phyloP scores from a whole-genome alignment of 768 basidiomycete genomes.

The Auricularia sp. region DNA sequence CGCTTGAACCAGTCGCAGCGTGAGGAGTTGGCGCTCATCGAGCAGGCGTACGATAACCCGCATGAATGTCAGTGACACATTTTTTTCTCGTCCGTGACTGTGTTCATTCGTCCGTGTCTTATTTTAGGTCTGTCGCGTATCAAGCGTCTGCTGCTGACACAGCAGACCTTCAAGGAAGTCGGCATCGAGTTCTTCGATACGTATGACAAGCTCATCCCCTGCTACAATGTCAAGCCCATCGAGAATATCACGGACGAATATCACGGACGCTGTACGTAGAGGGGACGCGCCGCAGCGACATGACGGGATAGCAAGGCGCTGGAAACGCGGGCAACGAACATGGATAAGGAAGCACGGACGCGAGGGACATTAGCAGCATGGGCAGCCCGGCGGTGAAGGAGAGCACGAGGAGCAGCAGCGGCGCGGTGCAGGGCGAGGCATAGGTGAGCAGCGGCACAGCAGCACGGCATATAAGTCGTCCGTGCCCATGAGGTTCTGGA shows the following conservation, averaged over 20 bases:
- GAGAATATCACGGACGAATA: slow-evolving; percentile 99
- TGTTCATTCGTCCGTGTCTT: not conserved
- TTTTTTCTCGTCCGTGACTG: slow-evolving; percentile 2
- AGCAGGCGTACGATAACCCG: slow-evolving; percentile 98
- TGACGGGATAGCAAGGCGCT: too few relatives aligned
- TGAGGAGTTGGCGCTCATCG: slow-evolving; percentile 94
- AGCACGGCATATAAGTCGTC: too few relatives aligned
- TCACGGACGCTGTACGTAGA: too few relatives aligned
- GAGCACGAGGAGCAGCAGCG: too few relatives aligned
- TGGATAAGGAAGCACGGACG: too few relatives aligned
- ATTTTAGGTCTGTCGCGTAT: slow-evolving; percentile 76
- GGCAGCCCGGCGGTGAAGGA: too few relatives aligned
- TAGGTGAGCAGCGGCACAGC: too few relatives aligned
- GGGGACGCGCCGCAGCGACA: too few relatives aligned
- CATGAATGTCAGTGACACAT: slow-evolving; percentile 63
- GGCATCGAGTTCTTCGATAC: slow-evolving; percentile 97
- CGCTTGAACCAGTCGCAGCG: slow-evolving; percentile 96
- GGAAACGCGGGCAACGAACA: too few relatives aligned
- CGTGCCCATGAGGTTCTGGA: too few relatives aligned
- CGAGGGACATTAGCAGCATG: too few relatives aligned
- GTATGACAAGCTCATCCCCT: slow-evolving; percentile 95
- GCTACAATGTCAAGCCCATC: slow-evolving; percentile 98
- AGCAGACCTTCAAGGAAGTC: slow-evolving; percentile 96
- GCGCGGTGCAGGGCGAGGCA: too few relatives aligned
- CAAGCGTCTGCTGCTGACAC: slow-evolving; percentile 91